phyloP scores from a whole-genome alignment of 1,284 basidiomycete species.

The Leccinum solheimii region DNA sequence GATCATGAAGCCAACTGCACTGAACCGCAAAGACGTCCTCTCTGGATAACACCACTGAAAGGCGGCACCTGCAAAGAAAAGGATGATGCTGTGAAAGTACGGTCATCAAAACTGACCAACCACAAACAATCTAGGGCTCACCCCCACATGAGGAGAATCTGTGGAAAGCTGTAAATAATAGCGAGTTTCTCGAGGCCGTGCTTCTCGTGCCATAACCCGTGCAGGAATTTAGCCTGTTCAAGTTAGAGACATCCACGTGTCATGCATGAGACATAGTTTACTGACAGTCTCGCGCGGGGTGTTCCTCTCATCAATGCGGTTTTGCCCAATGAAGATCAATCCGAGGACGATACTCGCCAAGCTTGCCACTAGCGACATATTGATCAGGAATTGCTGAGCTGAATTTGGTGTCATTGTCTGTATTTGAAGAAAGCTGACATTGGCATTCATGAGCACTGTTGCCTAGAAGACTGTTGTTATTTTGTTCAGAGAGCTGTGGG shows the following conservation, averaged over 20 bases:
- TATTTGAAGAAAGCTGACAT: background rate
- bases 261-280: background rate
- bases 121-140: slow-evolving; percentile 24
- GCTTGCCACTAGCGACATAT: background rate
- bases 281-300: slow-evolving; percentile 6
- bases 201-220: slow-evolving; percentile 20
- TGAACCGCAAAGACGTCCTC: background rate
- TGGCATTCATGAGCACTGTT: background rate
- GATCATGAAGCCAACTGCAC: slow-evolving; percentile 10
- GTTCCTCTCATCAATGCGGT: background rate
- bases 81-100: slow-evolving; percentile 21
- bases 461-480: background rate
- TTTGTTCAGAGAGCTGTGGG: background rate
- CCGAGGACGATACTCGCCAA: background rate
- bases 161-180: slow-evolving; percentile 39
- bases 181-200: slow-evolving; percentile 40
- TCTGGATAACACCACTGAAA: slow-evolving; percentile 26
- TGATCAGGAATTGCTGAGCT: background rate
- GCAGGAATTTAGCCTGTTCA: slow-evolving; percentile 33
- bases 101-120: background rate
- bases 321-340: background rate
- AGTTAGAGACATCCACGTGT: background rate
- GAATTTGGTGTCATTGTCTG: background rate
- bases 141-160: slow-evolving; percentile 42
- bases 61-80: slow-evolving; percentile 32